Conservation (phyloP, 371 early-diverging fungal genomes). For the Actinomortierella ambigua region DNA sequence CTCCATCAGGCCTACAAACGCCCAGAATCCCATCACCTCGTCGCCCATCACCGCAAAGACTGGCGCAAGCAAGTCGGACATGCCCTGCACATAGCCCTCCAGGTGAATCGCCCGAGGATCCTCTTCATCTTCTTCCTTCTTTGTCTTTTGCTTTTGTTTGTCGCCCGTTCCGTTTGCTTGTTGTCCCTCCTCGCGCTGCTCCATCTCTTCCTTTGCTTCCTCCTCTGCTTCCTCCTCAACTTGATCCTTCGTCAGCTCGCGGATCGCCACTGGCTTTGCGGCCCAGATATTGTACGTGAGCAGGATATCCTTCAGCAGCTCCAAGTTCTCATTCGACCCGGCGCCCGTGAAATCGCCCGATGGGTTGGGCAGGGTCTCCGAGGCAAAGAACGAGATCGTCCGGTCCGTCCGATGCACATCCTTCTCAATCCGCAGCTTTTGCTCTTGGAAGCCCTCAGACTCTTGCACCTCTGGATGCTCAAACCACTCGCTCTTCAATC, state of each 20-base stretch:
- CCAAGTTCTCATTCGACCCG: constrained; percentile 73
- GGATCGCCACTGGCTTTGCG: constrained; percentile 6
- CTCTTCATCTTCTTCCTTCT: constrained; percentile 9
- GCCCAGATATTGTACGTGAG: constrained; percentile 83
- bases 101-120: constrained; percentile 11
- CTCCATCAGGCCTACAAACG: constrained; percentile 90
- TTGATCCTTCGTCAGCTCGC: too few species aligned
- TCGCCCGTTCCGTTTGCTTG: too few species aligned
- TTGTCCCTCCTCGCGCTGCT: too few species aligned
- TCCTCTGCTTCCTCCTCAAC: too few species aligned
- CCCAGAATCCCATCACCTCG: constrained; percentile 93
- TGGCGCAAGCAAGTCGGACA: constrained; percentile 93
- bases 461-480: constrained; percentile 61
- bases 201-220: too few species aligned
- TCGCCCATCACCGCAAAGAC: constrained; percentile 85
- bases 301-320: constrained; percentile 85
- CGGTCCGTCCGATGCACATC: constrained; percentile 95
- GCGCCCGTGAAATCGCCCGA: constrained; percentile 58
- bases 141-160: too few species aligned
- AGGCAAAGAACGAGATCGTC: constrained; percentile 76
- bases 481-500: constrained; percentile 83
- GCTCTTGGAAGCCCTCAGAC: constrained; percentile 72
- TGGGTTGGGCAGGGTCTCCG: constrained; percentile 66
- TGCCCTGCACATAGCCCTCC: constrained; percentile 94
- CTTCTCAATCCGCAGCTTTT: constrained; percentile 89